Conservation (phyloP, 805 yeast genomes). For the Suhomyces pyralidae region DNA sequence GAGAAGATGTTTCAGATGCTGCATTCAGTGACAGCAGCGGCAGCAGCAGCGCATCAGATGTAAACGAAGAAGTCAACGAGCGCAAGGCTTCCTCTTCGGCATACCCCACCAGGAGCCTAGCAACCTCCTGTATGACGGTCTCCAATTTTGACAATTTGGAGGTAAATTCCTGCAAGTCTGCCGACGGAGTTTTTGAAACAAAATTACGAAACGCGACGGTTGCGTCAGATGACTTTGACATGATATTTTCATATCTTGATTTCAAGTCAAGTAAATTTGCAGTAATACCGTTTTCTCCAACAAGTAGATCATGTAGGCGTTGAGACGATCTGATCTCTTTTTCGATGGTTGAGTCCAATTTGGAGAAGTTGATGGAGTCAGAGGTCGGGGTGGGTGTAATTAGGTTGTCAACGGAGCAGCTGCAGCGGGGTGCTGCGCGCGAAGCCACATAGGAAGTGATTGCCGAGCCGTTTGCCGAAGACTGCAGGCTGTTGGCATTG, state of each 20-base stretch:
- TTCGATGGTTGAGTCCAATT: not conserved
- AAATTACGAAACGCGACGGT: slow-evolving; percentile 2
- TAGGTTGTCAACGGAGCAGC: not conserved
- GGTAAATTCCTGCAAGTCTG: not conserved
- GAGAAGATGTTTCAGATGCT: not conserved
- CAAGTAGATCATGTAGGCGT: not conserved
- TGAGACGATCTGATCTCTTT: not conserved
- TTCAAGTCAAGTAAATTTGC: not conserved
- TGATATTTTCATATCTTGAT: not conserved
- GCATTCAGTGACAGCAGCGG: not conserved
- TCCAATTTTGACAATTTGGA: not conserved
- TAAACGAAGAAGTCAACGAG: not conserved
- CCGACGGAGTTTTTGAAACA: not conserved
- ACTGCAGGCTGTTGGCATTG: not conserved
- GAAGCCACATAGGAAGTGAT: not conserved
- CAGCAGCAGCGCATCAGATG: not conserved
- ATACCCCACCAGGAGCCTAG: not conserved
- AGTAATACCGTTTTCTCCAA: not conserved
- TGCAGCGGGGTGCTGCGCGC: not conserved
- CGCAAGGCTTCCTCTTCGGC: not conserved
- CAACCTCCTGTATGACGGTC: not conserved
- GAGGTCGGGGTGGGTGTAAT: not conserved
- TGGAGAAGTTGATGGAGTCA: not conserved
- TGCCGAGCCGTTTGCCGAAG: not conserved
- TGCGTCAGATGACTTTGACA: not conserved